Base-by-base conservation (phyloP, 768 basidiomycete species). In the Pisolithus tinctorius region DNA sequence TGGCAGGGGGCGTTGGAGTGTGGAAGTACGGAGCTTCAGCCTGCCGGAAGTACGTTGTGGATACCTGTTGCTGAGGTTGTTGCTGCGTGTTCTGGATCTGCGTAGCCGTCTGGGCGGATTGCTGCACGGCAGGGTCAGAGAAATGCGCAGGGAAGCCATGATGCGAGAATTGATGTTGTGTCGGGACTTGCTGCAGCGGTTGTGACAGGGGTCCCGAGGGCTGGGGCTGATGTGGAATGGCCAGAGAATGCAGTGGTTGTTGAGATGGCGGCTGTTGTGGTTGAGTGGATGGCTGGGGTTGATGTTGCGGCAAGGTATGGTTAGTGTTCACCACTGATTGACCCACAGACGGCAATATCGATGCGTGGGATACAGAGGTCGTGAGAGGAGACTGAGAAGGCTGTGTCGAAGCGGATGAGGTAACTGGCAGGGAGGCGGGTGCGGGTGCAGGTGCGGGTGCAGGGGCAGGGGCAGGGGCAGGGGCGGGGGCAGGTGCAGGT, bases 1-100 rank as follows among this genome's bases (percentile, higher is more conserved):
- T 68, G 16, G 79, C 81, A 50, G 88, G 86, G 20, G 88, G 88
- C 3, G 88, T 90, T 7, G 85, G 80, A 0, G 84, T 75, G 60
- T 90, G 85, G 76, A 86, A 88, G 66, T 88, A 89, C 4, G 83
- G 84, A 3, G 76, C 64, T 6, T 88, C 83, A 10, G 75, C 74
- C 60, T 86, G 84, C 48, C 86, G 77, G 74, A 86, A 88, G 62
- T 87, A 89, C 0, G 61, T 55, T 8, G 79, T 69, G 60, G 85
- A 82, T 48, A 80, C 74, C 52, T 75, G 75, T 26, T 64, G 56
- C 6, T 68, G 65, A 10, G 62, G 66, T 27, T 67, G 59, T 30
- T 70, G 34, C 34, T 34, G 43, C 9, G 43, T 14, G 14, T 25
- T 45, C 26, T 45, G 43, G 43, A 30, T 4, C 14, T 45, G 65